phyloP scores from a whole-genome alignment of 2,329 filamentous ascomycete species.

The Alternaria viburni region DNA sequence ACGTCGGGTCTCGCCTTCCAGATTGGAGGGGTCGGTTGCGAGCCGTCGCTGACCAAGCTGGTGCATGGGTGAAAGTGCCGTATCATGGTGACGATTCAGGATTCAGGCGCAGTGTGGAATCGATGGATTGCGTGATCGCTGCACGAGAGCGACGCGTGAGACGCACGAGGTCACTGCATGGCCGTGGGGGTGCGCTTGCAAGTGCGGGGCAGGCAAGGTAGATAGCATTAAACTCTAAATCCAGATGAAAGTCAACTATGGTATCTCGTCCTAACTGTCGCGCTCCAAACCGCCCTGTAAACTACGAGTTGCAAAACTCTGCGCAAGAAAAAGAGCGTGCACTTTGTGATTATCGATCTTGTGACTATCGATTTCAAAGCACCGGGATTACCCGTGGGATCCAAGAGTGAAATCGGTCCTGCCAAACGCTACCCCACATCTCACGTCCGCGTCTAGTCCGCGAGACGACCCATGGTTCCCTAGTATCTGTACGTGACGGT shows the following conservation, averaged over 20 bases:
- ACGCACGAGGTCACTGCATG: constrained; percentile 18
- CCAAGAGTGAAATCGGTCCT: not conserved
- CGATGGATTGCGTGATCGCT: constrained; percentile 14
- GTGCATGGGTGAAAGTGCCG: constrained; percentile 4
- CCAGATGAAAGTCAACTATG: constrained; percentile 9
- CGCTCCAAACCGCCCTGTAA: not conserved
- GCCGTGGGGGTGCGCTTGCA: constrained; percentile 21
- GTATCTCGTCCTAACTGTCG: constrained; percentile 16
- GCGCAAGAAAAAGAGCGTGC: not conserved
- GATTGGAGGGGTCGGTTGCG: constrained; percentile 21
- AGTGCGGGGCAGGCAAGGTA: constrained; percentile 13
- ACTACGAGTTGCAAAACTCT: not conserved
- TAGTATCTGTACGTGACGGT: constrained; percentile 48
- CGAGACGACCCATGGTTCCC: constrained; percentile 11
- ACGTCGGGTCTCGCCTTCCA: constrained; percentile 29
- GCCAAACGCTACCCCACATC: constrained; percentile 18
- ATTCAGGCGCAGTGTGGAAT: not conserved
- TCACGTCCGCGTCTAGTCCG: constrained; percentile 13
- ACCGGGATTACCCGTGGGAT: constrained; percentile 4
- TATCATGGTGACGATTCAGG: not conserved
- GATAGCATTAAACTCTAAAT: not conserved
- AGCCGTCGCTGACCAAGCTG: constrained; percentile 11
- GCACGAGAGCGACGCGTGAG: constrained; percentile 20
- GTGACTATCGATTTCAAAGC: constrained; percentile 2
- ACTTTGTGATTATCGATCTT: not conserved